Base-by-base conservation (phyloP, 108 stramenopile species). In the Fragilaria crotonensis region DNA sequence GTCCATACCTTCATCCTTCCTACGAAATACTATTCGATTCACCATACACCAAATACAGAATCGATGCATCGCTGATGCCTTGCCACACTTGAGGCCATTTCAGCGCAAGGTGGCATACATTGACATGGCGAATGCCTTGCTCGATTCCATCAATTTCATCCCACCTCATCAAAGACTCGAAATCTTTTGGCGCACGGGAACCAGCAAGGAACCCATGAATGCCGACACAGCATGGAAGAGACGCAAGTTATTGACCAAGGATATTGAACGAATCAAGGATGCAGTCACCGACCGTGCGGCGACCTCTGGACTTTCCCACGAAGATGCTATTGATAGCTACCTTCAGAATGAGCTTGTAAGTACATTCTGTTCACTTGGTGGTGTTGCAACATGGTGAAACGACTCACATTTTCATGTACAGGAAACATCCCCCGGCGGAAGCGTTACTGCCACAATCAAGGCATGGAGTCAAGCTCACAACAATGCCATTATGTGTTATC, bases 171-270 rank as follows among this genome's bases (percentile, higher is more conserved):
- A 75, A 27, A 57, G 51, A 28, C 59, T 62, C 14, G 79, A 81
- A 62, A 68, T 85, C 41, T 67, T 85, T 73, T 85, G 75, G 66
- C 63, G 83, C 25, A 85, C 83, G 22, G 65, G 52, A 28, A 68
- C 83, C 14, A 68, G 66, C 41, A 75, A 64, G 60, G 77, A 77
- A 54, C 30, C 60, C 3, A 25, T 84, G 50, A 52, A 74, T 41
- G 54, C 79, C 0, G 79, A 78, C 0, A 57, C 57, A 0, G 76
- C 73, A 5, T 78, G 79, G 77, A 67, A 68, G 47, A 67, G 83
- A 14, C 27, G 64, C 52, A 73, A 73, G 48, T 30, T 64, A 9
- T 55, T 73, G 18, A 56, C 68, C 30, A 64, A 67, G 36, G 80
- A 82, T 25, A 30, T 82, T 25, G 52, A 60, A 21, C 57, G 55